Percentiles rank a stretch among this genome's conserved stretches.
Conservation (phyloP, 2,329 filamentous ascomycete species). For the Diaporthe vexans region DNA sequence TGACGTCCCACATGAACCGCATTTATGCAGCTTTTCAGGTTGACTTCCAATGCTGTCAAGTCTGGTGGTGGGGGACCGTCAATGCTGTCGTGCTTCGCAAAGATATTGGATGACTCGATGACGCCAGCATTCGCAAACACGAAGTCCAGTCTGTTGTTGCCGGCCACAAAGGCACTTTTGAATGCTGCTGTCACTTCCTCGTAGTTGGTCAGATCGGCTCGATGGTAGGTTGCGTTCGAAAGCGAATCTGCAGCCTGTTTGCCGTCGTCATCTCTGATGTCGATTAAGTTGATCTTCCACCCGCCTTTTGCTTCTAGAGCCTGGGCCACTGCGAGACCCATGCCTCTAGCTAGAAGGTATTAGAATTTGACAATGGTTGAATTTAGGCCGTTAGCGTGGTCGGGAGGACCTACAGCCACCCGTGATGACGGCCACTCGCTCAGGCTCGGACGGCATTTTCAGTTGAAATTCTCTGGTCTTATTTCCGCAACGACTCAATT, state of each 20-base stretch:
- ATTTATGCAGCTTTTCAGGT: slow-evolving; percentile 39
- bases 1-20: slow-evolving; percentile 38
- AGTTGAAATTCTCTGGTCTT: fast-evolving
- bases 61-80: slow-evolving; percentile 30
- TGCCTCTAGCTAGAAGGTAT: slow-evolving; percentile 53
- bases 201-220: slow-evolving; percentile 55
- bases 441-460: not conserved
- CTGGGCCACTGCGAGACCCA: slow-evolving; percentile 58
- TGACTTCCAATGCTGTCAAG: slow-evolving; percentile 36
- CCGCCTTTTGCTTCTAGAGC: slow-evolving; percentile 52
- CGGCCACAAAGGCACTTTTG: slow-evolving; percentile 52
- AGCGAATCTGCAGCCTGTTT: slow-evolving; percentile 46
- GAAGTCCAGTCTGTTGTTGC: slow-evolving; percentile 55
- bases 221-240: slow-evolving; percentile 53
- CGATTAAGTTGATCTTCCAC: slow-evolving; percentile 57
- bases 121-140: slow-evolving; percentile 64
- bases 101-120: slow-evolving; percentile 58
- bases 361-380: not conserved
- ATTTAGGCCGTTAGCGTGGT: not conserved
- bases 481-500: not conserved
- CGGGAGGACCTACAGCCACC: slow-evolving; percentile 29
- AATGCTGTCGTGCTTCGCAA: slow-evolving; percentile 33
- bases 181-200: slow-evolving; percentile 48
- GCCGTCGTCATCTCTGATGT: slow-evolving; percentile 54
- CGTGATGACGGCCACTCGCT: slow-evolving; percentile 31